Conservation (phyloP, 164 flowering plant genomes). For the Tinospora cordifolia region DNA sequence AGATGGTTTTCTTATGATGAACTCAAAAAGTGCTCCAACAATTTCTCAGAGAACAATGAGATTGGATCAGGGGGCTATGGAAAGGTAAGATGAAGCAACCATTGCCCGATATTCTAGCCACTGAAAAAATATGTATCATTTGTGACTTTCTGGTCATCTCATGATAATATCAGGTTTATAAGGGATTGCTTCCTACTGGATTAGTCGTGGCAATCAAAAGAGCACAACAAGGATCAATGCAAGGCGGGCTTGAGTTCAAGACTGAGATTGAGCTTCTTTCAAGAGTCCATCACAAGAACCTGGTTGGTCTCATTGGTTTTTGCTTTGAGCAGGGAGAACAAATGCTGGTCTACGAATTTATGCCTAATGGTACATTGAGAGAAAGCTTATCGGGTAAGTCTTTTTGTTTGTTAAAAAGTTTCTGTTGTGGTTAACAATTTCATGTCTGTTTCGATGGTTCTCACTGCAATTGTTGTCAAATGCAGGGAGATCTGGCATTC, state of each 20-base stretch:
- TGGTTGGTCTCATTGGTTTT: constrained; percentile 59
- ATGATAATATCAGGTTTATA: constrained; percentile 40
- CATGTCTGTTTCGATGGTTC: background rate
- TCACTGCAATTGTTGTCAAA: constrained; percentile 7
- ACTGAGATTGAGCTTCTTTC: constrained; percentile 72
- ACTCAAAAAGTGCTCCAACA: constrained; percentile 54
- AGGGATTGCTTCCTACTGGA: constrained; percentile 45
- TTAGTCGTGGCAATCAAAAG: constrained; percentile 59
- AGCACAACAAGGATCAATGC: constrained; percentile 72
- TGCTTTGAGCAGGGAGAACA: constrained; percentile 77
- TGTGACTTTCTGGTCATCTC: background rate
- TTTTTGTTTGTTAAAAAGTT: background rate
- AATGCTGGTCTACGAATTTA: constrained; percentile 63
- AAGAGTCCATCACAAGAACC: constrained; percentile 73
- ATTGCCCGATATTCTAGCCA: too few species aligned
- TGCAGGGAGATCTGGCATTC: constrained; percentile 52
- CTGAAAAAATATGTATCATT: too few species aligned
- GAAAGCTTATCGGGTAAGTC: constrained; percentile 50
- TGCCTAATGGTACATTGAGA: constrained; percentile 58
- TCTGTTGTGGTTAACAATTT: background rate
- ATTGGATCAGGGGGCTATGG: constrained; percentile 79
- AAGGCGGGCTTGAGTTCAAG: constrained; percentile 72
- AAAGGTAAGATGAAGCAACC: too few species aligned
- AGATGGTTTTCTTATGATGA: constrained; percentile 74
- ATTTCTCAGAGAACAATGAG: too few species aligned